Evolutionary conservation across 73 alveolate species (phyloP), one percentile per base, ranked within the genome.

Genomic region (Urostyla sp.): DNA sequence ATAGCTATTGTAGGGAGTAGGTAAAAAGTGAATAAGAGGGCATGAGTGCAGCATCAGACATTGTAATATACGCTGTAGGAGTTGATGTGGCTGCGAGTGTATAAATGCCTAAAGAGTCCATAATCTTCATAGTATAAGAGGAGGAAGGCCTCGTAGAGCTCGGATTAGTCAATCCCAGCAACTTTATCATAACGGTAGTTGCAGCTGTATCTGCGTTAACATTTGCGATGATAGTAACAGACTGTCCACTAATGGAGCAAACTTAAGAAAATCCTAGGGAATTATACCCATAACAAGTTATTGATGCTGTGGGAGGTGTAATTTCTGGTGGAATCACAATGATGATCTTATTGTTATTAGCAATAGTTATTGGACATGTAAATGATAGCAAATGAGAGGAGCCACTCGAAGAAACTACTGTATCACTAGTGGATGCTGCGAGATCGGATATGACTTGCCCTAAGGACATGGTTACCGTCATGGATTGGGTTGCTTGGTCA

Each of bases 221-320:
- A 16, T 16, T 40, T 40, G 16, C 52, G 20, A 40, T 16, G 10
- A 69, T 59, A 20, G 30, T 28, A n/a, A 69, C 7, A 16, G 49
- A 34, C 10, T 69, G 26, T 3, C 69, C 69, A 24, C 27, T 45
- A 0, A 46, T 49, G 11, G 11, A 15, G 31, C 83, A 69, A 48
- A 38, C 18, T 27, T 46, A 27, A 69, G 54, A 8, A 1, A 52
- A 0, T 30, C 49, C 34, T 27, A 69, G 34, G 16, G 69, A 2
- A 32, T 49, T 69, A 15, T 56, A 49, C 27, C 83, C 83, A 10
- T 49, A 5, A 69, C 83, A 69, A 6, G 34, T 13, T 21, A 69
- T 27, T 2, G 67, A 21, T 48, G 34, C 34, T 2, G 21, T 1
- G 4, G 83, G 83, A 10, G 60, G 69, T 6, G 83, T 69, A 7